These are phyloP conservation scores for Senecio squalidus DNA, from an alignment of 140 eudicot genomes.

Conservation along the genomic window DNA sequence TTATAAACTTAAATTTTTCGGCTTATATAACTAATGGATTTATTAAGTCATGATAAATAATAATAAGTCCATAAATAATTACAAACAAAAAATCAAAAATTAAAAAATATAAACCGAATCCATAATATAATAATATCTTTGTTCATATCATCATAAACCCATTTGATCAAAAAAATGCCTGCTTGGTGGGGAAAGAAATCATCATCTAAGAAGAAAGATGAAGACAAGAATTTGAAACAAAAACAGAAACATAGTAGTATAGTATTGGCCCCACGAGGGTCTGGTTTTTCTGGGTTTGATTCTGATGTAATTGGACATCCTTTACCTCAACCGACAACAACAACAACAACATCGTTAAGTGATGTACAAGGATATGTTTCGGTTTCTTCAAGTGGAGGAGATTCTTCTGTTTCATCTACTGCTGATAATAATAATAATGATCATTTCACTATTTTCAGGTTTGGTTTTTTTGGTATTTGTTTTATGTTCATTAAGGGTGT, in stretches of 20 bases:
- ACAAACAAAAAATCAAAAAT: too few species aligned
- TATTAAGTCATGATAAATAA: too few species aligned
- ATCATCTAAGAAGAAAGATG: conserved; percentile 22
- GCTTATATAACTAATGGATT: too few species aligned
- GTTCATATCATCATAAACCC: neutral
- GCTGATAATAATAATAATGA: conserved; percentile 34
- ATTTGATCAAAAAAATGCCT: conserved; percentile 40
- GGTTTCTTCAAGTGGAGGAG: conserved; percentile 62
- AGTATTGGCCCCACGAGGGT: conserved; percentile 20
- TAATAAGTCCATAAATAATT: too few species aligned
- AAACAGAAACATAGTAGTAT: conserved; percentile 49
- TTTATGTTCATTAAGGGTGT: neutral
- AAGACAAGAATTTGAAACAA: neutral
- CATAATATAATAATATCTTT: neutral
- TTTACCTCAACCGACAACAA: too few species aligned
- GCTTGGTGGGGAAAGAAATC: conserved; percentile 73
- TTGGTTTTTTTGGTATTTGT: neutral
- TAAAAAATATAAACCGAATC: too few species aligned
- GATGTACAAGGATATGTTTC: too few species aligned
- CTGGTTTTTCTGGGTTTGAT: conserved; percentile 12
- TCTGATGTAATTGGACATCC: too few species aligned
- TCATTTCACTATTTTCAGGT: conserved; percentile 25
- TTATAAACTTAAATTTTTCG: too few species aligned
- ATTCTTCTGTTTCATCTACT: conserved; percentile 77
- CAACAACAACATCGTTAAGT: too few species aligned